Conservation (phyloP, 768 basidiomycete genomes). For the Naganishia randhawae region DNA sequence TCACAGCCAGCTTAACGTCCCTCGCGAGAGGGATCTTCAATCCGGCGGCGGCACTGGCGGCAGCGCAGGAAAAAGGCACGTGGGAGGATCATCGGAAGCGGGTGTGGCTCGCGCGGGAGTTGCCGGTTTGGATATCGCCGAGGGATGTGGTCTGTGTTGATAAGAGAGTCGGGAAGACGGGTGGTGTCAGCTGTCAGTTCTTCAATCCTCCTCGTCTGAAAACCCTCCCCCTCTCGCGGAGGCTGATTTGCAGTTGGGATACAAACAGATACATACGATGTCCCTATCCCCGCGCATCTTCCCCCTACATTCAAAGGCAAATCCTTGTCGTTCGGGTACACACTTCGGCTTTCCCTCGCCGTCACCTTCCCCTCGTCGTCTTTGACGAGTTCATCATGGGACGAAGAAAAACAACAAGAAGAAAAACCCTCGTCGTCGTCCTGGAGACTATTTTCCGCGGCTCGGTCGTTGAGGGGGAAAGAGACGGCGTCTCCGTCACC, state of each 20-base stretch:
- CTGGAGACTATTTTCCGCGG: too few relatives aligned
- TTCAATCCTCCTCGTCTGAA: background rate
- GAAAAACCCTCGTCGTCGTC: conserved; percentile 69
- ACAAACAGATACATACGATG: conserved; percentile 68
- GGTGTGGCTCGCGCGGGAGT: conserved; percentile 50
- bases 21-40: conserved; percentile 49
- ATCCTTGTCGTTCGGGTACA: conserved; percentile 78
- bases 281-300: conserved; percentile 69
- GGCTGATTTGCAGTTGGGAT: background rate
- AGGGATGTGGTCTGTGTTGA: conserved; percentile 88
- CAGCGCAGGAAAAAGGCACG: conserved; percentile 45
- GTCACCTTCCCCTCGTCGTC: conserved; percentile 60
- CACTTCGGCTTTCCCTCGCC: conserved; percentile 80
- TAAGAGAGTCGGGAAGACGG: conserved; percentile 64
- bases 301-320: conserved; percentile 90
- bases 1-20: conserved; percentile 44
- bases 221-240: background rate
- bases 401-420: conserved; percentile 82
- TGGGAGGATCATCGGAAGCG: conserved; percentile 52
- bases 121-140: conserved; percentile 82
- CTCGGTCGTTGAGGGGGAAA: too few relatives aligned
- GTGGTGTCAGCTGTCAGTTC: background rate
- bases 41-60: conserved; percentile 43
- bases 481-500: background rate
- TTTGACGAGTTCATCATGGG: too few relatives aligned